A percentile compares a stretch with the other conserved stretches of the same genome.
Evolutionary conservation across 495 filamentous ascomycete genomes (phyloP).

Genomic region (Lophium mytilinum): DNA sequence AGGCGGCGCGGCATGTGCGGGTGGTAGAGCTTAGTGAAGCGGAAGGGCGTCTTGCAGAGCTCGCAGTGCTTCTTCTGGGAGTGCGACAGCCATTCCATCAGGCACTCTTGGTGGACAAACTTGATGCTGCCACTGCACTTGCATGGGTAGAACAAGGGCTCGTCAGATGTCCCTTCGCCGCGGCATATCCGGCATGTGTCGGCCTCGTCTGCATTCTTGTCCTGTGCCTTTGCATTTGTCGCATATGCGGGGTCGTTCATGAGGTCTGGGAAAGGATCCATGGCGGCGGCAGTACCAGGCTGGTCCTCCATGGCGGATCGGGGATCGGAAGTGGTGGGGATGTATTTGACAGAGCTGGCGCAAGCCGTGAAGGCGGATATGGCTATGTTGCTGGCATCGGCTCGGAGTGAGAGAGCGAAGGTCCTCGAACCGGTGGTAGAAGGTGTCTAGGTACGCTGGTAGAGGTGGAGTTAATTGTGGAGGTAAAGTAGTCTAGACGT

Average conservation of each 20-base stretch:
- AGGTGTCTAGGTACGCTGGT: too few species aligned
- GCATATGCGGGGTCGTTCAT: slow-evolving; percentile 59
- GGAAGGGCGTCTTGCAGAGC: slow-evolving; percentile 95
- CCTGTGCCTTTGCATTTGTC: slow-evolving; percentile 21
- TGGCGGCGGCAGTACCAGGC: neutral
- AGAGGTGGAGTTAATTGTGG: neutral
- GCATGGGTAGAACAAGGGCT: slow-evolving; percentile 94
- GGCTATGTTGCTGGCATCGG: too few species aligned
- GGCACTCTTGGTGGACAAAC: slow-evolving; percentile 91
- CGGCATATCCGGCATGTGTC: slow-evolving; percentile 95
- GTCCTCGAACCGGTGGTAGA: neutral
- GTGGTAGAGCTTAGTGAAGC: slow-evolving; percentile 95
- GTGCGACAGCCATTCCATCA: slow-evolving; percentile 97
- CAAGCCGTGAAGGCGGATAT: neutral
- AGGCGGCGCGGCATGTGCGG: slow-evolving; percentile 82
- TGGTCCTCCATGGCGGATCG: neutral
- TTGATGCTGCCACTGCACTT: slow-evolving; percentile 98
- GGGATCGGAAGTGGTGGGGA: neutral
- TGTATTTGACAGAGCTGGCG: neutral
- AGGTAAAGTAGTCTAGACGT: too few species aligned
- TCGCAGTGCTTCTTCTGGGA: slow-evolving; percentile 99
- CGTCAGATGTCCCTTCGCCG: slow-evolving; percentile 72
- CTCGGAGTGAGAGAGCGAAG: neutral
- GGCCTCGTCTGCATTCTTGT: slow-evolving; percentile 38
- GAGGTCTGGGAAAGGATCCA: slow-evolving; percentile 40